These are phyloP conservation scores for Arthrobotrys conoides DNA, from an alignment of 2,329 filamentous ascomycete species.

Conservation along the genomic window DNA sequence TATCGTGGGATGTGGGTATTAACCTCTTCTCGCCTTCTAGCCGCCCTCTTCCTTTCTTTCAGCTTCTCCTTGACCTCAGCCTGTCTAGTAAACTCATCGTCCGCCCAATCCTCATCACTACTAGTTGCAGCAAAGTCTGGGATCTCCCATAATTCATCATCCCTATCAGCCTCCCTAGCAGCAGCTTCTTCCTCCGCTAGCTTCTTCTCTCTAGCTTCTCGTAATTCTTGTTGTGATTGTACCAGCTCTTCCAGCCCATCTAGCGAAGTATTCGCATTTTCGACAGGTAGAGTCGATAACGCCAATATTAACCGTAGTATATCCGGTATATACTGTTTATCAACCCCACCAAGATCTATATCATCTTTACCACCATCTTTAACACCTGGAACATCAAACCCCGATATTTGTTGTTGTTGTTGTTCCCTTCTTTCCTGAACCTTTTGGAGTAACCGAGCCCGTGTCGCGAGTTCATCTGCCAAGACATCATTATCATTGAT, in stretches of 20 bases:
- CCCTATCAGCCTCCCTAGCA: conserved; percentile 77
- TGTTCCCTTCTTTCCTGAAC: conserved; percentile 67
- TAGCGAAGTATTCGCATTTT: conserved; percentile 74
- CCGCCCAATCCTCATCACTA: conserved; percentile 61
- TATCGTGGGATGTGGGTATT: neutral
- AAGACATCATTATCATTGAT: conserved; percentile 84
- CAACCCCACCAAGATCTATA: neutral
- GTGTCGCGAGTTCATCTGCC: conserved; percentile 75
- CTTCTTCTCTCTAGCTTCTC: conserved; percentile 54
- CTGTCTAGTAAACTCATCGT: conserved; percentile 64
- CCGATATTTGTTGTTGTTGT: neutral
- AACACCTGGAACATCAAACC: conserved; percentile 65
- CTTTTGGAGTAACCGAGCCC: conserved; percentile 69
- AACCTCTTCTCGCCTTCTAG: conserved; percentile 61
- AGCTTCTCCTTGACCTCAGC: conserved; percentile 52
- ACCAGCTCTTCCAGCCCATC: conserved; percentile 74
- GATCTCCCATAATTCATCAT: conserved; percentile 75
- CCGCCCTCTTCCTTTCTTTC: conserved; percentile 49
- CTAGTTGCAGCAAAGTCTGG: conserved; percentile 74
- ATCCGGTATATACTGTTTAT: conserved; percentile 74
- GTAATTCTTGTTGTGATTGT: conserved; percentile 68
- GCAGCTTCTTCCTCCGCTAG: conserved; percentile 86
- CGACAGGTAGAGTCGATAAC: conserved; percentile 83
- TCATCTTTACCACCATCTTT: conserved; percentile 64
- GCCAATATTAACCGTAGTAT: conserved; percentile 82